Percentiles rank a stretch among this genome's conserved stretches.
These are phyloP conservation scores for Phytophthora idaei DNA, from an alignment of 352 stramenopile genomes.

Conservation along the genomic window DNA sequence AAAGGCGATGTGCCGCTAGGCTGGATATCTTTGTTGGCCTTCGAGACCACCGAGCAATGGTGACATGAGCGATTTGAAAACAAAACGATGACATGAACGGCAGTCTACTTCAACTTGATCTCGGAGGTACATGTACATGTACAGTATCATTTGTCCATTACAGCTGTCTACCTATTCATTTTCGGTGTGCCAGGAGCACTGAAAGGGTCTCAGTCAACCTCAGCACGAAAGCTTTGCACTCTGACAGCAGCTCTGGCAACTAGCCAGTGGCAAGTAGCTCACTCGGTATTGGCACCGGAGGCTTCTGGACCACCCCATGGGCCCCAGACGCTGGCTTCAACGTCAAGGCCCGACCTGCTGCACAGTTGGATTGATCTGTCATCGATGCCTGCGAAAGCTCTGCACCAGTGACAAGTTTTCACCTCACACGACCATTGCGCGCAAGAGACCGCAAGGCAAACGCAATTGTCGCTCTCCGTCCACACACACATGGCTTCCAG, in stretches of 20 bases:
- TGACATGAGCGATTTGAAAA: conserved; percentile 20
- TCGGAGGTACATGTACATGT: not conserved
- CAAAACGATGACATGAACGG: conserved; percentile 11
- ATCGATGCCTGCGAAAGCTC: not conserved
- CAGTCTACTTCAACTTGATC: conserved; percentile 11
- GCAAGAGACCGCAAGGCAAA: not conserved
- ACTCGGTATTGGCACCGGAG: no score
- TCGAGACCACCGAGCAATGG: conserved; percentile 9
- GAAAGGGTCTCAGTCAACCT: no score
- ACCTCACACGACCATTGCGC: not conserved
- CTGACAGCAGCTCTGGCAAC: no score
- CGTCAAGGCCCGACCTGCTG: not conserved
- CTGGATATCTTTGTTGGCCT: not conserved
- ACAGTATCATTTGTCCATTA: no score
- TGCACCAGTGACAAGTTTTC: not conserved
- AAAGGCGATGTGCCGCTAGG: not conserved
- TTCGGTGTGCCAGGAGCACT: conserved; percentile 4
- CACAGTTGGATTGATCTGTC: conserved; percentile 17
- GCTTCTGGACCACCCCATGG: not conserved
- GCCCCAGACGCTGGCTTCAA: not conserved
- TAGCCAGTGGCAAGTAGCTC: no score
- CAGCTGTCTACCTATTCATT: conserved; percentile 2
- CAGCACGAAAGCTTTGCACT: no score
- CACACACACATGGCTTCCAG: no score
- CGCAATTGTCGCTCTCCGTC: no score